Evolutionary conservation across 352 stramenopile species (phyloP).

Genomic region (Lagenidium sp.): DNA sequence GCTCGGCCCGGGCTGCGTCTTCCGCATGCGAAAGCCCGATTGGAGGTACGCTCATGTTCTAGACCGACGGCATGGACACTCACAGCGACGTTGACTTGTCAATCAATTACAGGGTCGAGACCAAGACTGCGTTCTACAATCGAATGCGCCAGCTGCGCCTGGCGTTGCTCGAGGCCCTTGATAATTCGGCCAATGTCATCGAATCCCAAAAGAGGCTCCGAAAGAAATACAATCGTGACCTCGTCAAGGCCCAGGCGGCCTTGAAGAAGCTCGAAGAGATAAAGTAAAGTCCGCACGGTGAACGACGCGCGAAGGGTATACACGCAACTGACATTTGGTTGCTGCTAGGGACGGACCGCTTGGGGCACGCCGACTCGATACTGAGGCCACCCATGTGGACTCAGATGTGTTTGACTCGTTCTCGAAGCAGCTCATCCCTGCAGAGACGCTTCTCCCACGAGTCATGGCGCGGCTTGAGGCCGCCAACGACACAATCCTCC

Average conservation of each 20-base stretch:
- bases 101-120: conserved; percentile 18
- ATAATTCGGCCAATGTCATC: conserved; percentile 19
- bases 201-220: conserved; percentile 26
- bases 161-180: conserved; percentile 22
- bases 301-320: background rate
- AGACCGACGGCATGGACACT: too few relatives aligned
- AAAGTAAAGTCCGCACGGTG: conserved; percentile 15
- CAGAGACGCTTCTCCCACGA: conserved; percentile 34
- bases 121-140: conserved; percentile 44
- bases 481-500: conserved; percentile 25
- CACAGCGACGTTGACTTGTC: too few relatives aligned
- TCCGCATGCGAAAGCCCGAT: conserved; percentile 47
- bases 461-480: conserved; percentile 26
- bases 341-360: too few relatives aligned
- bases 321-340: too few relatives aligned
- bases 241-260: conserved; percentile 30
- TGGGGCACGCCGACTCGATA: too few relatives aligned
- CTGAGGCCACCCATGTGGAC: conserved; percentile 30
- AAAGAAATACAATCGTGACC: conserved; percentile 40
- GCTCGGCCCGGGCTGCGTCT: conserved; percentile 26
- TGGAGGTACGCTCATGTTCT: conserved; percentile 36
- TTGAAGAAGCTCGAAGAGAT: conserved; percentile 27
- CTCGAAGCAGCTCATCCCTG: conserved; percentile 51
- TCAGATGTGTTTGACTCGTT: conserved; percentile 61
- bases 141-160: conserved; percentile 52